Base-by-base conservation (phyloP, 1,284 basidiomycete species). In the Paramarasmius palmivorus region DNA sequence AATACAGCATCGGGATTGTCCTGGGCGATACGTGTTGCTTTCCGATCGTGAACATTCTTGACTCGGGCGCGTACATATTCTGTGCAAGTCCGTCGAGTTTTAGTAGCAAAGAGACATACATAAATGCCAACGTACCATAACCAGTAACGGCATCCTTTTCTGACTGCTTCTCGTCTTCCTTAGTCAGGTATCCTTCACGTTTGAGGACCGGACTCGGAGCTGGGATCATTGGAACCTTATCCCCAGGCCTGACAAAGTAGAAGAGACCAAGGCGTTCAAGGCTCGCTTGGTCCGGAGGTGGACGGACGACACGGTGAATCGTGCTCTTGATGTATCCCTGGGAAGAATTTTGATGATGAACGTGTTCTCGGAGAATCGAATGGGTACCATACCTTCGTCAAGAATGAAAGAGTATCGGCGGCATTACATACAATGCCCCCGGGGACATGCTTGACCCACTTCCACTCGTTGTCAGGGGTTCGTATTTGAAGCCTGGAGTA, bases 261-360 rank as follows among this genome's bases (percentile, higher is more conserved):
- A 64, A 57, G 25, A 67, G 49, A n/a, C 61, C 63, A 12, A 66
- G 52, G 3, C 66, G 57, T 23, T 63, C 59, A 20, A 63, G 46
- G 29, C 63, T 46, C 7, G 50, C 59, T 57, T 83, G 81, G 58
- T 82, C 80, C 20, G 65, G 55, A 0, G 79, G 80, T 8, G 80
- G 81, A 34, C 76, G 71, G 36, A 75, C 61, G 39, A 83, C 79
- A 34, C 76, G 66, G 60, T 83, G 79, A 19, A 82, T 68, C 3
- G 78, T 77, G 58, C 73, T 76, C 64, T 73, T 78, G 40, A 65
- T 56, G 49, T 64, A 66, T 29, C 64, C 65, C 61, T 61, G 25
- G 4, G 9, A 20, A 32, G 12, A 32, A 6, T 32, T 32, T 32
- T 12, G 12, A 32, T 6, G 12, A 32, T 32, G 6, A 32, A 32